Evolutionary conservation across 2,329 filamentous ascomycete genomes (phyloP), one percentile per base, ranked within the genome.

Genomic region (Cyanodermella asteris): DNA sequence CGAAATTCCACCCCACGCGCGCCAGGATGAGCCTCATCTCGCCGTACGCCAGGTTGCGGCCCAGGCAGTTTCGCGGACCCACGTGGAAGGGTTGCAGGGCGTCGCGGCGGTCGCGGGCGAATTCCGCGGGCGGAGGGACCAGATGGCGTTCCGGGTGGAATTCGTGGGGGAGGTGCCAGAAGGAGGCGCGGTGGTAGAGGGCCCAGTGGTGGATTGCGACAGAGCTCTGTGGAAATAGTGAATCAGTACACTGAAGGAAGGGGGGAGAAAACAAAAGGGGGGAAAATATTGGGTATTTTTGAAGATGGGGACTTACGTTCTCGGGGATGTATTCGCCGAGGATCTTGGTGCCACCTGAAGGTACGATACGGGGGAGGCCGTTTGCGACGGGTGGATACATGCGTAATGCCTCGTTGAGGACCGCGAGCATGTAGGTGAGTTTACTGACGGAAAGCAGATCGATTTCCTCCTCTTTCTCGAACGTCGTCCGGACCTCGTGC

Each of bases 391-490:
- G 32, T 3, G 31, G 32, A 14, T 26, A 33, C 4, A 37, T 20
- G n/a, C 35, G 18, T n/a, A 37, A 22, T 9, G 13, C 23, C 20
- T 37, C 35, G 5, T 24, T 27, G 4, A 36, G 20, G 11, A 35
- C 31, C 3, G 35, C 34, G 16, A 25, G 28, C 10, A 37, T 21
- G 14, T 32, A 36, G 16, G 27, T 20, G 1, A 37, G 27, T 15
- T 31, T 24, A 4, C 15, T 23, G 6, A 30, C 15, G 15, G 20
- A 18, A 11, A 30, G 26, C 8, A 35, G 11, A 7, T 34, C 12
- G 28, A 43, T 43, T 7, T 41, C 34, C 5, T 31, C 31, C 20
- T 38, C 38, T 2, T 31, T 25, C 2, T 23, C 11, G 22, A 34
- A 45, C 3, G 27, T 20, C 15, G n/a, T 15, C 4, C 38, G 33